Base-by-base conservation (phyloP, 225 moss, liverwort and hornwort genomes). In the Climacium dendroides region DNA sequence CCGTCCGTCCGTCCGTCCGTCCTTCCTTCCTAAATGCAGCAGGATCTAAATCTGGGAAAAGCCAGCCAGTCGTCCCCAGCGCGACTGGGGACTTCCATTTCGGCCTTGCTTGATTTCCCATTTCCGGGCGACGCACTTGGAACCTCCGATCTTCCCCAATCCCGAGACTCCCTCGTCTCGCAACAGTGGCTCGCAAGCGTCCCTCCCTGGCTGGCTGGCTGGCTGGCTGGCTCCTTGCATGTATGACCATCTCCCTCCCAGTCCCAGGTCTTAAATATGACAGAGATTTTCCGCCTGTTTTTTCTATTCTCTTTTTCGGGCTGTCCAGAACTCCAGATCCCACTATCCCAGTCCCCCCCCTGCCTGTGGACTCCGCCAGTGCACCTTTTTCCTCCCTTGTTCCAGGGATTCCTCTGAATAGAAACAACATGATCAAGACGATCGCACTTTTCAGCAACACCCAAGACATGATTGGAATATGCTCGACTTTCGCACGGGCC, bases 251-350 rank as follows among this genome's bases (percentile, higher is more conserved):
- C 8, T 48, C 8, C 48, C 8, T 48, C 13, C 48, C 48, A 13
- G 34, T 54, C 41, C 53, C 70, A 14, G 19, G 17, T 43, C 67
- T 86, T 87, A 84, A 87, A 73, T 78, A 85, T 78, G 87, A 89
- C 87, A 85, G 85, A 89, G 91, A 91, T 89, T 85, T 87, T 82
- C 58, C 37, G 81, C 76, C 32, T 35, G 70, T 50, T 89, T 57
- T 74, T 58, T n/a, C n/a, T 63, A 73, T 13, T 30, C 43, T 74
- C 52, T 74, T 74, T 52, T 5, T 6, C 0, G 19, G n/a, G 29
- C 32, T 32, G 76, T 81, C 70, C 77, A 58, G 70, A 70, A n/a
- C 41, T 47, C 50, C 74, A 52, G 43, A 78, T 78, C 71, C 45
- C 55, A 47, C 53, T n/a, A n/a, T n/a, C n/a, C n/a, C n/a, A n/a